These are phyloP conservation scores for Solanum raphanifolium DNA, from an alignment of 257 asterid species.

Conservation along the genomic window DNA sequence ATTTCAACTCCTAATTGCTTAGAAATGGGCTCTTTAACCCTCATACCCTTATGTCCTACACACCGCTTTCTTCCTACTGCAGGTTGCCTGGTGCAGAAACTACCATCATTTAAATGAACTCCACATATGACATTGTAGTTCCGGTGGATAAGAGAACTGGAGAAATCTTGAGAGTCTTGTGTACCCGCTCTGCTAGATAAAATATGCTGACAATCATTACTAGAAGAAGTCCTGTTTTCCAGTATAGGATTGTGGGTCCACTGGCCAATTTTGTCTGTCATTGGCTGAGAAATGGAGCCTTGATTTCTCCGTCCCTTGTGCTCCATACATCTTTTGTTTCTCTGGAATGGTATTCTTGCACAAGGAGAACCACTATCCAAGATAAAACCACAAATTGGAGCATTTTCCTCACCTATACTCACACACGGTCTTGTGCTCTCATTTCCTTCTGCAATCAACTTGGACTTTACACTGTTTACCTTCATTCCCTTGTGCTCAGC, in stretches of 20 bases:
- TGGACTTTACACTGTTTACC: constrained; percentile 33
- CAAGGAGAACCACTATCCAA: constrained; percentile 24
- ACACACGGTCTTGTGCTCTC: not conserved
- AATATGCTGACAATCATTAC: not conserved
- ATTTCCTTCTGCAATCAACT: constrained; percentile 7
- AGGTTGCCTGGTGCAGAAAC: constrained; percentile 20
- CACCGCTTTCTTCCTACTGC: constrained; percentile 27
- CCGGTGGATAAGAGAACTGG: not conserved
- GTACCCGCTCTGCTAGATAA: not conserved
- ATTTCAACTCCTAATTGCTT: not conserved
- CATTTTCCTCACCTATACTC: not conserved
- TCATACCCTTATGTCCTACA: constrained; percentile 26
- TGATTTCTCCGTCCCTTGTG: constrained; percentile 22
- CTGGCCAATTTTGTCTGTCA: not conserved
- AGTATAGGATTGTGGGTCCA: not conserved
- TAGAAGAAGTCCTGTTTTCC: not conserved
- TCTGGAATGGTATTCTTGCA: constrained; percentile 14
- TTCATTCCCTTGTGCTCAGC: constrained; percentile 82
- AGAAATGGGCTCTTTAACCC: constrained; percentile 2
- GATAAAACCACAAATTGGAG: constrained; percentile 20
- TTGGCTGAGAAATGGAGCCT: not conserved
- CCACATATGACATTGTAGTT: constrained; percentile 12
- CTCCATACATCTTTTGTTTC: constrained; percentile 24
- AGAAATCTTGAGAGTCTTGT: not conserved
- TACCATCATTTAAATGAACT: constrained; percentile 12